Conservation (phyloP, 257 asterid genomes). For the Anisodus acutangulus region DNA sequence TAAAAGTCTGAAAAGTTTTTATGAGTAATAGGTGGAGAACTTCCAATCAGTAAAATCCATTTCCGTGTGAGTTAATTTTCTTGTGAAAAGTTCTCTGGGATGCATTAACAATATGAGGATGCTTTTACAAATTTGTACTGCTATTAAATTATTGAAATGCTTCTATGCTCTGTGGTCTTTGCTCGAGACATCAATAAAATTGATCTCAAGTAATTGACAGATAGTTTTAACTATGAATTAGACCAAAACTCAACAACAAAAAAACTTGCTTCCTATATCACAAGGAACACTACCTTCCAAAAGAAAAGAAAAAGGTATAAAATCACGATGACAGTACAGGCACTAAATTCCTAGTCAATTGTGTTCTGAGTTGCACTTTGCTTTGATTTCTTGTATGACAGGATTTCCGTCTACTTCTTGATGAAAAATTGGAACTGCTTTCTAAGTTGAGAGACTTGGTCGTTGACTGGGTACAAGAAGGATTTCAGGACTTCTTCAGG, state of each 20-base stretch:
- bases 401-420: conserved; percentile 85
- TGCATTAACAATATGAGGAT: background rate
- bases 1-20: background rate
- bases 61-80: background rate
- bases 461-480: conserved; percentile 85
- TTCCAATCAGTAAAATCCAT: background rate
- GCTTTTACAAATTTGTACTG: conserved; percentile 17
- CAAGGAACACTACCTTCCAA: background rate
- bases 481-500: conserved; percentile 86
- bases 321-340: background rate
- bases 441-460: conserved; percentile 71
- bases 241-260: background rate
- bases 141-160: conserved; percentile 20
- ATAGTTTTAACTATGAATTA: conserved; percentile 16
- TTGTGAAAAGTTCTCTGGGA: conserved; percentile 4
- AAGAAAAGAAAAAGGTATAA: background rate
- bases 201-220: conserved; percentile 23
- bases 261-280: conserved; percentile 18
- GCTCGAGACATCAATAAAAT: background rate
- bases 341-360: conserved; percentile 1
- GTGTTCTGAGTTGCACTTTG: background rate
- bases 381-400: conserved; percentile 41
- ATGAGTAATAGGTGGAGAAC: conserved; percentile 21
- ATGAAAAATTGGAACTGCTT: conserved; percentile 65
- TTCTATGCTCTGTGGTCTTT: background rate